Evolutionary conservation across 495 filamentous ascomycete genomes (phyloP), one percentile per base, ranked within the genome.

Genomic region (Articulospora tetracladia): DNA sequence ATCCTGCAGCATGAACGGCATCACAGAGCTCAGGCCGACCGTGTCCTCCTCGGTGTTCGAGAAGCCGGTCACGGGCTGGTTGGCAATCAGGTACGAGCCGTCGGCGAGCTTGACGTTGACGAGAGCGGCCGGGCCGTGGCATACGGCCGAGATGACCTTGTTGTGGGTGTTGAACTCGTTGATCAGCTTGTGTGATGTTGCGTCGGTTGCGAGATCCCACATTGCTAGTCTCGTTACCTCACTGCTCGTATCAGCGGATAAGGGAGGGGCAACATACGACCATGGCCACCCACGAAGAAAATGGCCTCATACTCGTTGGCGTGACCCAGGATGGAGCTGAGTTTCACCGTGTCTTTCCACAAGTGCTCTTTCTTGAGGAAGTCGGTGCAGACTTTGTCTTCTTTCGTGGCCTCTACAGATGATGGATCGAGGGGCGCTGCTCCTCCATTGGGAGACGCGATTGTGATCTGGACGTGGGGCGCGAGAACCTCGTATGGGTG

Each of bases 271-370:
- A 34, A 44, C 82, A 52, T 72, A 85, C 83, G 88, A n/a, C 88
- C 89, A 72, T 91, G 86, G 24, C 89, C 89, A 63, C 89, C 89
- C 13, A 89, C 86, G 69, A 81, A 90, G 70, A 86, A 90, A 47
- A 92, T 71, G 24, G 84, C 88, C 54, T 83, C 87, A 66, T 84
- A 91, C 47, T 90, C 84, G 44, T 59, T 69, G 0, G 79, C 79
- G 27, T 76, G 75, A 0, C 83, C 80, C 0, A 79, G 41, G 50
- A 88, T 75, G 2, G 75, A 67, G 0, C 71, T 61, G 1, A 91
- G 68, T 57, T 78, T 78, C 1, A 76, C 60, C 0, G 88, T 90
- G 28, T 85, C 76, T 66, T 83, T 82, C 85, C 86, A 92, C 3
- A 88, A 70, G 1, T 71, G 55, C 46, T 77, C 66, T 20, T 76